These are phyloP conservation scores for Sordariomycetes sp. DNA, from an alignment of 2,329 filamentous ascomycete species.

Conservation along the genomic window DNA sequence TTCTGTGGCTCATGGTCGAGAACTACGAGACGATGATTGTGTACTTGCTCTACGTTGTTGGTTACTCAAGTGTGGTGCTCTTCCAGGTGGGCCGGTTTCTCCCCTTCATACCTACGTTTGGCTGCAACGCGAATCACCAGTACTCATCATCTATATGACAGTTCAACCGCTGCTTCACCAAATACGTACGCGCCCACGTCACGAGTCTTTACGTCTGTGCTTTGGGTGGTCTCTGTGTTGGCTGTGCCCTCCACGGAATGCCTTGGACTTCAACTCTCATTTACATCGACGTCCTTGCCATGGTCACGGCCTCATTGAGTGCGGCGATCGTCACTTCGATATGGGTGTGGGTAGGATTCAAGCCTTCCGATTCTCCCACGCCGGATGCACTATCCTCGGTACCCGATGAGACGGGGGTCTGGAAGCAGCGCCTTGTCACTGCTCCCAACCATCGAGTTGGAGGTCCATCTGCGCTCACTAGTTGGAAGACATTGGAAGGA, in stretches of 20 bases:
- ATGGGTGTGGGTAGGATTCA: conserved; percentile 15
- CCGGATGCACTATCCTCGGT: not conserved
- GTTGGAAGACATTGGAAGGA: conserved; percentile 7
- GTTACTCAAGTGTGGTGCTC: conserved; percentile 20
- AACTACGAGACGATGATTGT: conserved; percentile 15
- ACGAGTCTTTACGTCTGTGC: conserved; percentile 18
- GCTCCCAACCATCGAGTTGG: conserved; percentile 2
- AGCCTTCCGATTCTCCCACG: not conserved
- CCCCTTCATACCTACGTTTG: not conserved
- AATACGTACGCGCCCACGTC: conserved; percentile 17
- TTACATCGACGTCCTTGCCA: conserved; percentile 18
- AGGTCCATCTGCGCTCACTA: conserved; percentile 5
- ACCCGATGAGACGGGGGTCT: not conserved
- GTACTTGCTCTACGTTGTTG: conserved; percentile 19
- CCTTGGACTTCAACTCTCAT: conserved; percentile 13
- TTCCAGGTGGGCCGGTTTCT: conserved; percentile 13
- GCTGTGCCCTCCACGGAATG: conserved; percentile 16
- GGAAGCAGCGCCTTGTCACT: conserved; percentile 5
- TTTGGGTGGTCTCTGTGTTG: conserved; percentile 16
- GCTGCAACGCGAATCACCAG: not conserved
- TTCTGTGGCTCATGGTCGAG: conserved; percentile 20
- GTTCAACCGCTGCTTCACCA: conserved; percentile 25
- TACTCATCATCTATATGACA: not conserved
- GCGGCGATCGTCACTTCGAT: conserved; percentile 17
- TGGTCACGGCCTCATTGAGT: conserved; percentile 16